Conservation (phyloP, 2,329 filamentous ascomycete species). For the Aspergillus pseudotamarii region DNA sequence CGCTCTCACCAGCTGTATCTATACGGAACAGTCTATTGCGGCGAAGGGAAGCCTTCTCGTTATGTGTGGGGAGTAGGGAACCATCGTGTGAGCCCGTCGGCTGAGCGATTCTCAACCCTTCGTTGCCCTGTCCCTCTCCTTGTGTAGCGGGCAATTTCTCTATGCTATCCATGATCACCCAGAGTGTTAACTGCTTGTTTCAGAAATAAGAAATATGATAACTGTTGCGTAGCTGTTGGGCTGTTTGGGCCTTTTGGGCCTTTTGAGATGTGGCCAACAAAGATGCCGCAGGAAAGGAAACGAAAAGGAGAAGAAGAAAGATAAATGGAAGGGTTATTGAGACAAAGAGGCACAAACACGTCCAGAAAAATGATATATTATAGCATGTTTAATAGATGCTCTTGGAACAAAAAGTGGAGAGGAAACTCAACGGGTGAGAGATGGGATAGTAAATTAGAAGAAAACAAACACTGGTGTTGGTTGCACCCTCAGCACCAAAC, state of each 20-base stretch:
- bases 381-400: neutral
- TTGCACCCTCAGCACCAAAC: neutral
- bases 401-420: neutral
- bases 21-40: constrained; percentile 36
- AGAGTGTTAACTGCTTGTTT: neutral
- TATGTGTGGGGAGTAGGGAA: constrained; percentile 31
- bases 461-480: neutral
- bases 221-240: neutral
- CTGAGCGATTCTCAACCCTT: constrained; percentile 13
- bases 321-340: neutral
- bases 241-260: too few species aligned
- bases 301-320: neutral
- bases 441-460: neutral
- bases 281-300: too few species aligned
- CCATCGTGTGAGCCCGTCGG: constrained; percentile 19
- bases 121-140: constrained; percentile 9
- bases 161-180: neutral
- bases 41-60: constrained; percentile 20
- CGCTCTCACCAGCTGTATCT: constrained; percentile 63
- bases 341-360: neutral
- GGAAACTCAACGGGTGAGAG: neutral
- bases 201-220: neutral
- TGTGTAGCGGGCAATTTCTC: constrained; percentile 8
- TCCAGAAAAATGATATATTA: neutral
- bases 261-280: too few species aligned